These are phyloP conservation scores for Heterobasidion occidentale DNA, from an alignment of 1,284 basidiomycete genomes.

Conservation along the genomic window DNA sequence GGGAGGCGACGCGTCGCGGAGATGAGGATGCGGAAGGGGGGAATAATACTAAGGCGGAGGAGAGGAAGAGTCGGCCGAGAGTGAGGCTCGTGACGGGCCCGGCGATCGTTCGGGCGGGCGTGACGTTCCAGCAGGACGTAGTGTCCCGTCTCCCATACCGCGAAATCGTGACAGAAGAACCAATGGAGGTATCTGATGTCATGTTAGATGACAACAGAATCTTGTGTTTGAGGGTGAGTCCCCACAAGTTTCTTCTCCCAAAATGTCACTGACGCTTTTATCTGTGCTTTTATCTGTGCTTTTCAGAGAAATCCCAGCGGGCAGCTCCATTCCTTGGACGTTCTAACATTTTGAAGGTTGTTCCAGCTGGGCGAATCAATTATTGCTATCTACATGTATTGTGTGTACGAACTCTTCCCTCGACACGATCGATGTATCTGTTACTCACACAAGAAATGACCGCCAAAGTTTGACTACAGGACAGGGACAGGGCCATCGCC, in stretches of 20 bases:
- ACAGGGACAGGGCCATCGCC: too few relatives aligned
- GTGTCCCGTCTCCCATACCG: conserved; percentile 38
- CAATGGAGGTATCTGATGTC: conserved; percentile 39
- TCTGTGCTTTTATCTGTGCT: background rate
- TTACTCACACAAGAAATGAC: too few relatives aligned
- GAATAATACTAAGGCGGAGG: background rate
- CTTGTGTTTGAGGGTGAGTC: conserved; percentile 34
- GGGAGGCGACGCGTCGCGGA: conserved; percentile 3
- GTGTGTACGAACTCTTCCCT: too few relatives aligned
- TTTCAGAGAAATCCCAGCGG: background rate
- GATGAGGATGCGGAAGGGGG: background rate
- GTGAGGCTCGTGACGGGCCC: conserved; percentile 24
- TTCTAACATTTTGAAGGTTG: conserved; percentile 1
- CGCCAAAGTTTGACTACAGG: too few relatives aligned
- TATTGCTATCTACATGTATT: too few relatives aligned
- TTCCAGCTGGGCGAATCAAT: background rate
- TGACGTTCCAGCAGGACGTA: conserved; percentile 36
- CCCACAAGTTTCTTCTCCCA: background rate
- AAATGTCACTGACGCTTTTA: background rate
- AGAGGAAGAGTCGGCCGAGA: background rate
- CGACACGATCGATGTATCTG: too few relatives aligned
- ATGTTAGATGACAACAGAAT: conserved; percentile 48
- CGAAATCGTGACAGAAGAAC: conserved; percentile 36
- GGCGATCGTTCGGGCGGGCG: conserved; percentile 30
- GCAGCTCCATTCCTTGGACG: conserved; percentile 1